Percentiles rank a stretch among this genome's conserved stretches.
Conservation (phyloP, 441 rosid genomes). For the Populus trichocarpa region DNA sequence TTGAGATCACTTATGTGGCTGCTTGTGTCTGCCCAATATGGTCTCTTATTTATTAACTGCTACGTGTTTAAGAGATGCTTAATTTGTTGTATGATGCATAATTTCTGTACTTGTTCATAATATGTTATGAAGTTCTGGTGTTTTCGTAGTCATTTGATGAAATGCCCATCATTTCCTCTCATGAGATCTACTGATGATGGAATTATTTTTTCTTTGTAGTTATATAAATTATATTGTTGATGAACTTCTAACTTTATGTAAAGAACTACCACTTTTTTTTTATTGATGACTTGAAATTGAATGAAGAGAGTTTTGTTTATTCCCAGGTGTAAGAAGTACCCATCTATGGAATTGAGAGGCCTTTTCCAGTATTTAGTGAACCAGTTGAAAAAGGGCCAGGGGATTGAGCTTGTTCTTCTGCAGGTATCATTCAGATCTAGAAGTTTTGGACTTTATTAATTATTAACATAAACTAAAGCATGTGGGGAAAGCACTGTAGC, state of each 20-base stretch:
- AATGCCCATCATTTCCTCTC: not conserved
- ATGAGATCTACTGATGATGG: not conserved
- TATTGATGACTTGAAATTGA: constrained; percentile 3
- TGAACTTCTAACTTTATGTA: constrained; percentile 5
- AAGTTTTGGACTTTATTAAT: constrained; percentile 6
- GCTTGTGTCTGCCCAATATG: not conserved
- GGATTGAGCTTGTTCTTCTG: constrained; percentile 96
- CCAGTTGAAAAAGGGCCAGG: constrained; percentile 94
- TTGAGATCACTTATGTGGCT: not conserved
- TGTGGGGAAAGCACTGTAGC: no score
- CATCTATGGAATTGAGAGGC: constrained; percentile 99
- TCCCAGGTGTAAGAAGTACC: constrained; percentile 96
- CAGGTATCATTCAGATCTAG: constrained; percentile 54
- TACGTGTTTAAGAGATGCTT: not conserved
- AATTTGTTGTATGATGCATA: not conserved
- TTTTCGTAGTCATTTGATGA: not conserved
- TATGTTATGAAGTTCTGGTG: not conserved
- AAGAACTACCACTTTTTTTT: not conserved
- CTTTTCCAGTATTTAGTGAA: constrained; percentile 99
- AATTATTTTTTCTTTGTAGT: not conserved
- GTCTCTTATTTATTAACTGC: not conserved
- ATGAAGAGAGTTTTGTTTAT: constrained; percentile 13
- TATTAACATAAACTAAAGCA: not conserved
- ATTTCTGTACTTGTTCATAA: not conserved
- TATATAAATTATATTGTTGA: not conserved